phyloP scores from a whole-genome alignment of 1,284 basidiomycete species.

The Irpex sp. region DNA sequence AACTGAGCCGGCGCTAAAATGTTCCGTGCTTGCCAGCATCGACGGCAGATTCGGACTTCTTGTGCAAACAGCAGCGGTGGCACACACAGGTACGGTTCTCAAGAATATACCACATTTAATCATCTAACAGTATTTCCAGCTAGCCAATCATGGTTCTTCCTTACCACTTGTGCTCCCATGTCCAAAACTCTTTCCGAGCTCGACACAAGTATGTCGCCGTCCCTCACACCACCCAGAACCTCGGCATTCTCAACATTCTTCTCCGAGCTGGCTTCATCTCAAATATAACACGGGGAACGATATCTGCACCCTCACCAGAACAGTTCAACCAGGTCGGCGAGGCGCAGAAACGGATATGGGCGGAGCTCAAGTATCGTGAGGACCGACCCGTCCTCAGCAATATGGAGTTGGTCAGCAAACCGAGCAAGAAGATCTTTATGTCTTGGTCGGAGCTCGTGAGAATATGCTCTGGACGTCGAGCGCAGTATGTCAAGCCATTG shows the following conservation, averaged over 20 bases:
- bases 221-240: conserved; percentile 77
- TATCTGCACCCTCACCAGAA: conserved; percentile 57
- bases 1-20: background rate
- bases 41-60: background rate
- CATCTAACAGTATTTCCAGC: conserved; percentile 1
- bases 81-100: background rate
- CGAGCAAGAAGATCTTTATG: conserved; percentile 76
- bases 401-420: conserved; percentile 75
- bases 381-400: conserved; percentile 75
- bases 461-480: conserved; percentile 71
- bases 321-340: conserved; percentile 55
- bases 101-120: no score
- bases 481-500: conserved; percentile 69
- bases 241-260: conserved; percentile 81
- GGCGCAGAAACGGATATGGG: conserved; percentile 78
- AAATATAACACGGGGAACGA: conserved; percentile 77
- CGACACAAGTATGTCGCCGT: conserved; percentile 73
- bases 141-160: conserved; percentile 54
- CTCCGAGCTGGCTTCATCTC: conserved; percentile 85
- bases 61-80: background rate
- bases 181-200: conserved; percentile 87
- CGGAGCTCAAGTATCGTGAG: conserved; percentile 85
- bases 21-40: background rate
- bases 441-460: conserved; percentile 65
- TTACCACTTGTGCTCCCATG: conserved; percentile 77